Percentiles rank a stretch among this genome's conserved stretches.
phyloP scores from a whole-genome alignment of 495 filamentous ascomycete species.

The Penicillium manginii region DNA sequence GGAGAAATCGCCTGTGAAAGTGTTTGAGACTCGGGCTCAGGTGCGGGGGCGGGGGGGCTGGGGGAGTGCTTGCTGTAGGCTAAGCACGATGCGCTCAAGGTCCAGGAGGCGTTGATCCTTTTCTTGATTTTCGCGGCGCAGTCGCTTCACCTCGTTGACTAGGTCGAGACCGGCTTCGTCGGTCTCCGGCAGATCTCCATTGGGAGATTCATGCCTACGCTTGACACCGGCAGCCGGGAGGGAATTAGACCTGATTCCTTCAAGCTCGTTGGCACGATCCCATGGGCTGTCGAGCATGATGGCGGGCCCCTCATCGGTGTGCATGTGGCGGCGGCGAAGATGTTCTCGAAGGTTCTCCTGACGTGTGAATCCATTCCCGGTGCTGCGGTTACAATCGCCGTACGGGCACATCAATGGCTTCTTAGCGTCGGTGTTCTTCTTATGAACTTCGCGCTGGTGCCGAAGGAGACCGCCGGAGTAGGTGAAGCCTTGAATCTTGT shows the following conservation, averaged over 20 bases:
- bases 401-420: constrained; percentile 83
- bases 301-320: constrained; percentile 47
- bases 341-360: constrained; percentile 93
- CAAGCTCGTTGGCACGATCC: constrained; percentile 30
- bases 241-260: constrained; percentile 30
- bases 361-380: constrained; percentile 79
- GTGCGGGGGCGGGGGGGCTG: constrained; percentile 24
- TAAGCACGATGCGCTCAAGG: constrained; percentile 49
- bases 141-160: constrained; percentile 59
- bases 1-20: constrained; percentile 21
- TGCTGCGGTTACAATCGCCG: constrained; percentile 82
- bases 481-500: constrained; percentile 90
- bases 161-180: constrained; percentile 52
- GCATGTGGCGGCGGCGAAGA: constrained; percentile 78
- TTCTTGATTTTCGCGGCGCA: constrained; percentile 59
- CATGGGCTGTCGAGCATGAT: constrained; percentile 33
- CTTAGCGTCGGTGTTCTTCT: constrained; percentile 80
- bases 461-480: constrained; percentile 87
- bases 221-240: constrained; percentile 37
- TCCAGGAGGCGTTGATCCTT: constrained; percentile 52
- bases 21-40: constrained; percentile 22
- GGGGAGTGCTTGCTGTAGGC: constrained; percentile 47
- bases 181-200: constrained; percentile 37
- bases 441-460: constrained; percentile 90
- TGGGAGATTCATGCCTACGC: constrained; percentile 51